Conservation (phyloP, 148 eudicot genomes). For the Silene uniflora region DNA sequence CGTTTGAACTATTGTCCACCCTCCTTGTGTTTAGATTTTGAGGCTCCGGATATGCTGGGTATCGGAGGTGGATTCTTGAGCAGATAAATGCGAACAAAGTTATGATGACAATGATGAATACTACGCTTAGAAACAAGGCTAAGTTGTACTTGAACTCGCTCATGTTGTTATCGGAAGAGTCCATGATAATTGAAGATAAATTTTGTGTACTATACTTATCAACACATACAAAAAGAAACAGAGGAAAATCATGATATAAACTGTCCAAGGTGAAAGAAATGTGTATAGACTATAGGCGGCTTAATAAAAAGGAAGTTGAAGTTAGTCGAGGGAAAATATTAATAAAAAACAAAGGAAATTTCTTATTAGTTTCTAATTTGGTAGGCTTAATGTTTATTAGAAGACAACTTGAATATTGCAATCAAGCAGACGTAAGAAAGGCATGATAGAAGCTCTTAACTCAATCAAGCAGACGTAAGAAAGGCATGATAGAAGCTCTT, state of each 20-base stretch:
- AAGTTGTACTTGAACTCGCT: conserved; percentile 5
- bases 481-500: too few relatives aligned
- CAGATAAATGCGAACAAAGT: conserved; percentile 1
- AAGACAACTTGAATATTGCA: not conserved
- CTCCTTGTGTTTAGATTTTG: not conserved
- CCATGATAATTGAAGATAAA: not conserved
- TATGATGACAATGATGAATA: not conserved
- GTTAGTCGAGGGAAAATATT: not conserved
- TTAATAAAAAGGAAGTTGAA: not conserved
- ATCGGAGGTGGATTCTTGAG: conserved; percentile 3
- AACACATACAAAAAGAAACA: too few relatives aligned
- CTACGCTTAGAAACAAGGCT: conserved; percentile 4
- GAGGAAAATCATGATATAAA: too few relatives aligned
- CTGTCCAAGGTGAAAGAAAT: too few relatives aligned
- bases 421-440: not conserved
- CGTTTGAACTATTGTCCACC: conserved; percentile 1
- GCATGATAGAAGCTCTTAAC: too few relatives aligned
- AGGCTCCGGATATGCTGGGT: not conserved
- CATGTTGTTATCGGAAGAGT: not conserved
- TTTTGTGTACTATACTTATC: too few relatives aligned
- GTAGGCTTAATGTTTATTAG: conserved; percentile 1
- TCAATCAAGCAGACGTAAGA: not conserved
- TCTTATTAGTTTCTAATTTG: conserved; percentile 7
- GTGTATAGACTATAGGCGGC: not conserved
- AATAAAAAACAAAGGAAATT: not conserved